A percentile compares a stretch with the other conserved stretches of the same genome.
Evolutionary conservation across 441 rosid genomes (phyloP).

Genomic region (Capsella rubella): DNA sequence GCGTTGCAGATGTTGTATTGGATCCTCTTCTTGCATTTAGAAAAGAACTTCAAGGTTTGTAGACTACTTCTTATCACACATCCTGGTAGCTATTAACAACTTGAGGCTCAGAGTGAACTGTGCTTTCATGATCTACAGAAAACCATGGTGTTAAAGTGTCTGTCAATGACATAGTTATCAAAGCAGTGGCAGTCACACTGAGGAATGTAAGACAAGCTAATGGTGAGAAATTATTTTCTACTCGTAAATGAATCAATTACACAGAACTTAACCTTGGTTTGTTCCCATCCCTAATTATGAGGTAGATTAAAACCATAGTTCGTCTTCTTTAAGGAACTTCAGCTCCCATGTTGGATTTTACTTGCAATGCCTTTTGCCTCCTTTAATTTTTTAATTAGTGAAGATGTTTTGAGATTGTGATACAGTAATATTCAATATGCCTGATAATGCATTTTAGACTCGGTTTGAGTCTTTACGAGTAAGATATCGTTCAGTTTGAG

Average conservation of each 20-base stretch:
- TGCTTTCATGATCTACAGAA: conserved; percentile 59
- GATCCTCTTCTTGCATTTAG: conserved; percentile 96
- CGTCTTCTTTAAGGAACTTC: conserved; percentile 4
- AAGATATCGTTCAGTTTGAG: conserved; percentile 8
- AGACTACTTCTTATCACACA: conserved; percentile 38
- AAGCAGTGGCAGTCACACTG: conserved; percentile 88
- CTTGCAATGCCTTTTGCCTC: conserved; percentile 3
- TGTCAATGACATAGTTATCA: conserved; percentile 94
- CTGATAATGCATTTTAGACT: conserved; percentile 22
- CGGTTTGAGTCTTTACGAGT: conserved; percentile 23
- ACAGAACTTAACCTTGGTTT: conserved; percentile 9
- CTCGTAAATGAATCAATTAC: conserved; percentile 10
- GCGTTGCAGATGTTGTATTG: conserved; percentile 78
- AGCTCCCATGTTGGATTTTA: conserved; percentile 11
- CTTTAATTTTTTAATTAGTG: conserved; percentile 4
- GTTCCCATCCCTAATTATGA: conserved; percentile 18
- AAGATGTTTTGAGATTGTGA: conserved; percentile 6
- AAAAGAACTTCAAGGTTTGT: conserved; percentile 88
- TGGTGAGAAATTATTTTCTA: conserved; percentile 62
- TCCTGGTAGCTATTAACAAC: conserved; percentile 9
- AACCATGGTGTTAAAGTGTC: conserved; percentile 86
- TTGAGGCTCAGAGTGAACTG: conserved; percentile 43
- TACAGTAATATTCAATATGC: not conserved
- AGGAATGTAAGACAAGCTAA: conserved; percentile 90
- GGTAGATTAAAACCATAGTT: conserved; percentile 21